phyloP scores from a whole-genome alignment of 495 filamentous ascomycete species.

The Pseudoneurospora amorphoporcata region DNA sequence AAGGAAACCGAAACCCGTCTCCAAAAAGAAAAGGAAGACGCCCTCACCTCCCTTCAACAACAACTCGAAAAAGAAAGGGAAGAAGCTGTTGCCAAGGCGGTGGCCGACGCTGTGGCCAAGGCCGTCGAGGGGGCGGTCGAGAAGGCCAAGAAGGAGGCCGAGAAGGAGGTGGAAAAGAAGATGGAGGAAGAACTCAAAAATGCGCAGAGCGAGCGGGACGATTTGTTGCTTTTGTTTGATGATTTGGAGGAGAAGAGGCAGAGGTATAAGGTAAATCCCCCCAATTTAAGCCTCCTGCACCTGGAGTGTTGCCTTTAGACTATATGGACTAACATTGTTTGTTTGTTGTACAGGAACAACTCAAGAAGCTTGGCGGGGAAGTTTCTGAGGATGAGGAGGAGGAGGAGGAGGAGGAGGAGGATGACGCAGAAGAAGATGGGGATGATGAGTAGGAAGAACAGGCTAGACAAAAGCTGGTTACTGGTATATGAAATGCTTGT shows the following conservation, averaged over 20 bases:
- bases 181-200: conserved; percentile 57
- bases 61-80: neutral
- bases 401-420: conserved; percentile 63
- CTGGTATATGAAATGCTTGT: neutral
- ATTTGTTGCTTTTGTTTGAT: conserved; percentile 78
- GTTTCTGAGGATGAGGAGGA: conserved; percentile 75
- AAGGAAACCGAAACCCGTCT: neutral
- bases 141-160: neutral
- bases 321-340: conserved; percentile 25
- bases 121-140: neutral
- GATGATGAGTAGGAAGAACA: conserved; percentile 29
- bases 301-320: too few relatives aligned
- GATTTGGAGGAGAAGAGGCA: conserved; percentile 78
- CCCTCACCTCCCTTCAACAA: neutral
- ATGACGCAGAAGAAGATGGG: conserved; percentile 52
- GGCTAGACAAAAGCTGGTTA: neutral
- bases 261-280: conserved; percentile 61
- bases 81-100: neutral
- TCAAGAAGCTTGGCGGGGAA: conserved; percentile 60
- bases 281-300: too few relatives aligned
- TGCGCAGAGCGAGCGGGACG: conserved; percentile 64
- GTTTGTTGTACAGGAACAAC: conserved; percentile 41
- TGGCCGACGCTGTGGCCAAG: neutral
- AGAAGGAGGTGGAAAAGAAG: conserved; percentile 26
- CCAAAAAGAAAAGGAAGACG: neutral